Conservation (phyloP, 441 rosid species). For the Theobroma grandiflorum region DNA sequence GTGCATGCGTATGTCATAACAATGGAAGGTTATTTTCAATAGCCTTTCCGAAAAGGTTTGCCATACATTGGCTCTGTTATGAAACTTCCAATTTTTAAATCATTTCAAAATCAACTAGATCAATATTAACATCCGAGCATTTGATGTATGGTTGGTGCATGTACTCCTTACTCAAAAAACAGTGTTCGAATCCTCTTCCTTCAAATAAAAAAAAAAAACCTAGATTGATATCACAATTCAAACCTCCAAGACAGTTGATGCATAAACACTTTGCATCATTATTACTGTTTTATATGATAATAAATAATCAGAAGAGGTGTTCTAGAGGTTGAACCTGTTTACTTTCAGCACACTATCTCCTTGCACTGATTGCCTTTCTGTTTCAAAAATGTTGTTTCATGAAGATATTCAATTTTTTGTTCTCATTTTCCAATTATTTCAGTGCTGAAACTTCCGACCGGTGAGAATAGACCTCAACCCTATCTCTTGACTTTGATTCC, state of each 20-base stretch:
- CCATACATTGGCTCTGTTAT: too few relatives aligned
- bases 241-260: background rate
- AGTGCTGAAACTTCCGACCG: constrained; percentile 79
- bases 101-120: too few relatives aligned
- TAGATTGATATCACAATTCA: too few relatives aligned
- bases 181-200: too few relatives aligned
- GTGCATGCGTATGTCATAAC: background rate
- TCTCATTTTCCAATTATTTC: constrained; percentile 27
- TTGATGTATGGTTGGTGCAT: too few relatives aligned
- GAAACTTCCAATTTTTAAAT: too few relatives aligned
- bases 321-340: background rate
- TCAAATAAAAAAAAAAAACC: too few relatives aligned
- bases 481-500: constrained; percentile 85
- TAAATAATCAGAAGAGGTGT: too few relatives aligned
- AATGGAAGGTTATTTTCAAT: background rate
- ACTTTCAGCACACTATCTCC: background rate
- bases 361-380: background rate
- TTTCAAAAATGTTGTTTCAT: background rate
- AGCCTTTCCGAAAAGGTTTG: too few relatives aligned
- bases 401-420: background rate
- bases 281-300: background rate
- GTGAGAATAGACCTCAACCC: constrained; percentile 64
- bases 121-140: too few relatives aligned
- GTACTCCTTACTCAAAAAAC: too few relatives aligned
- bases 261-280: background rate